Evolutionary conservation across 1,139 yeast genomes (phyloP), one percentile per base, ranked within the genome.

Genomic region (Starmera stellimalicola): DNA sequence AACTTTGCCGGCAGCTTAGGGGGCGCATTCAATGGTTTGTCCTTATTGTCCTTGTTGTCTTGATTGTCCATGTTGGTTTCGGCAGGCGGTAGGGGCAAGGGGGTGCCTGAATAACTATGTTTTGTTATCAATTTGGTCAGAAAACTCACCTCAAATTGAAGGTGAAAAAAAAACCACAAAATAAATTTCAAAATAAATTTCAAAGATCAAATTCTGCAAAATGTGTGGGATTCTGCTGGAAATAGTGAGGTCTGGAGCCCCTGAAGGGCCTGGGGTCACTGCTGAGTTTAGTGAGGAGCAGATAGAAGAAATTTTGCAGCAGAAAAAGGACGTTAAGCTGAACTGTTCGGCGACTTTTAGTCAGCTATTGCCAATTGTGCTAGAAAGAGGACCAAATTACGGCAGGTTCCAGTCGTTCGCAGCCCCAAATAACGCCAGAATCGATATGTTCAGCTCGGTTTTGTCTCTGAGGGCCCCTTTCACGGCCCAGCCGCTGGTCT

Each of bases 391-490:
- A 1, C 77, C 81, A 0, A 73, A 77, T 45, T 70, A 48, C 40
- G 58, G 63, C 2, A 47, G 54, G n/a, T 1, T 38, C 51, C 5
- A 25, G 39, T 0, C 18, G 29, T 12, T 40, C 12, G 33, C 34
- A 5, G 44, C 11, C 11, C n/a, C n/a, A n/a, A 22, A 3, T 8
- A 8, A 22, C 11, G 11, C 12, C 6, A 42, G 32, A 44, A 34
- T 41, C 61, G 45, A 68, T 40, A 51, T 64, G 39, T 73, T 65
- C 40, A 73, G 91, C 0, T 80, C 95, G 0, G 84, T 91, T 0
- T 60, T 91, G 17, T 79, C 94, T 0, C 59, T 91, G 27, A 63
- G 97, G 37, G 70, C 70, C 26, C 97, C 97, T 1, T 72, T 83
- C 44, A 73, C 82, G 0, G 45, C 58, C 17, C 97, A 91, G 55